A percentile compares a stretch with the other conserved stretches of the same genome.
Conservation (phyloP, 1,284 basidiomycete genomes). For the Marasmius fiardii region DNA sequence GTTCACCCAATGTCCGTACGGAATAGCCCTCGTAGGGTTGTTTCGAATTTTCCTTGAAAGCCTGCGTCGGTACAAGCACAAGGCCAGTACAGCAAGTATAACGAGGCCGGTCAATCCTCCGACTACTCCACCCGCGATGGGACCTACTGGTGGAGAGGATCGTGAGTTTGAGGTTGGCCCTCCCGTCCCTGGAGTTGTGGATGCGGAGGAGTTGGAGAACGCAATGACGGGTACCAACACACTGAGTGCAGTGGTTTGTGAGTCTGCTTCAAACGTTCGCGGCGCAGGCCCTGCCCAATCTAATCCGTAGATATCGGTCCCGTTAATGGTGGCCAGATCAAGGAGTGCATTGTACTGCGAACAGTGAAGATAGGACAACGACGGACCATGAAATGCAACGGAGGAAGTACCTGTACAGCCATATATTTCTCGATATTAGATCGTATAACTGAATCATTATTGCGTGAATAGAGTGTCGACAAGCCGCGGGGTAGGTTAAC, state of each 20-base stretch:
- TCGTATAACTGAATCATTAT: not conserved
- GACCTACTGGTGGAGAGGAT: not conserved
- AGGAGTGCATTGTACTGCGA: not conserved
- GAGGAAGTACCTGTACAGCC: not conserved
- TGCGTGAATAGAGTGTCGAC: not conserved
- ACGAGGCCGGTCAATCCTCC: not conserved
- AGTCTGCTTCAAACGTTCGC: not conserved
- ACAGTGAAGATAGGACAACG: not conserved
- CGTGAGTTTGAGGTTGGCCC: not conserved
- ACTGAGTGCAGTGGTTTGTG: not conserved
- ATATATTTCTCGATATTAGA: not conserved
- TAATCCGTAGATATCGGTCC: not conserved
- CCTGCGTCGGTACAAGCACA: no score
- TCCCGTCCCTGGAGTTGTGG: not conserved
- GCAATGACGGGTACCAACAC: not conserved
- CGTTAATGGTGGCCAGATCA: not conserved
- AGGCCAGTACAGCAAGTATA: not conserved
- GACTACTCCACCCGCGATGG: not conserved
- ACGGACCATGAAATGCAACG: not conserved
- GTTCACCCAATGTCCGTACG: no score
- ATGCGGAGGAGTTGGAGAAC: not conserved
- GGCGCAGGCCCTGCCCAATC: not conserved
- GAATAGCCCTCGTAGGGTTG: no score
- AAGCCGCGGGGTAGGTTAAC: not conserved
- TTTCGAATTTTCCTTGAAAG: no score